Evolutionary conservation across 192 early-diverging fungal genomes (phyloP), one percentile per base, ranked within the genome.

Genomic region (Borealophlyctis nickersoniae): DNA sequence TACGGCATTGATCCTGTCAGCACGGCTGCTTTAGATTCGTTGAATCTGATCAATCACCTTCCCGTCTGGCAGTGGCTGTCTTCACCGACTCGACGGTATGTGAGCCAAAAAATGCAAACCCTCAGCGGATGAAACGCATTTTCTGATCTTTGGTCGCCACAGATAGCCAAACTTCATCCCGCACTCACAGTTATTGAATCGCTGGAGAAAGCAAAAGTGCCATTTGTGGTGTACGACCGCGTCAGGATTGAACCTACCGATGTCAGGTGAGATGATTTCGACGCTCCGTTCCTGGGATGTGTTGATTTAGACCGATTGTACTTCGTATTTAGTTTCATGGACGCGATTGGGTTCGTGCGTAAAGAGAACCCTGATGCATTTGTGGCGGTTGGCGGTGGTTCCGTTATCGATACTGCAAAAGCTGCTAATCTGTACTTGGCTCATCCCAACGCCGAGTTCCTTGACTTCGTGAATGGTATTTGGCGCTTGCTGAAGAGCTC

Each of bases 381-480:
- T 71, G 76, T 95, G 14, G 93, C 93, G 28, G 93, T 95, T 1
- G 93, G 93, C 49, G 93, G 93, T 53, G 93, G 93, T 22, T 91
- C 89, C 2, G 89, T 89, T 29, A 93, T 95, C 53, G 93, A 95
- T 70, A 95, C 93, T 19, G 83, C 89, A 54, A 95, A 95, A 69
- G 93, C 91, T 29, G 93, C 93, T 52, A 95, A 93, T 65, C 72
- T 95, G 72, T 95, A 93, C 70, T 78, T 85, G 13, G 75, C 84
- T 51, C 90, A 91, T 70, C 86, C 87, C 16, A 85, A 93, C 0
- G 91, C 88, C 4, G 89, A 92, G 45, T 83, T 95, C 53, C 62
- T 95, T 59, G 93, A 93, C 68, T 95, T 95, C 79, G 93, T 95
- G 58, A 95, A 95, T 65, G 66, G 67, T 69, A 62, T 22, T 36